These are phyloP conservation scores for Phytophthora podocarpi DNA, from an alignment of 352 stramenopile species.

Conservation along the genomic window DNA sequence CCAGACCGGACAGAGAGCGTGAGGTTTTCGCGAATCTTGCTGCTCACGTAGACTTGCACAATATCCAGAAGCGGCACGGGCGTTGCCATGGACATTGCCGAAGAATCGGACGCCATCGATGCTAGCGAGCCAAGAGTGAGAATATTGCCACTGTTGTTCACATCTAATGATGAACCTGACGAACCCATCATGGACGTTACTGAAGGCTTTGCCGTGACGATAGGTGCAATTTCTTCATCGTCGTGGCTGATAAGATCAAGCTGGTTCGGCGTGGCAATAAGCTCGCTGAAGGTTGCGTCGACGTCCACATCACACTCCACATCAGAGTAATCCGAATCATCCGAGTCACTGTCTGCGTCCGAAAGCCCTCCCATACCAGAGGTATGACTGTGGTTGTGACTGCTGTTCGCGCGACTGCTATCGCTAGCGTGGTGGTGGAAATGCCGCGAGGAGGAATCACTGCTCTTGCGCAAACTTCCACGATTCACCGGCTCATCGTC, in stretches of 20 bases:
- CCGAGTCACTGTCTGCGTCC: conserved; percentile 47
- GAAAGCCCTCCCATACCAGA: conserved; percentile 34
- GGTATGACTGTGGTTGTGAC: conserved; percentile 37
- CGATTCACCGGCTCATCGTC: conserved; percentile 55
- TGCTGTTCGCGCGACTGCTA: conserved; percentile 39
- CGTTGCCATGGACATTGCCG: conserved; percentile 23
- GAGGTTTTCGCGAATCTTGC: conserved; percentile 86
- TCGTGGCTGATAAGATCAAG: conserved; percentile 63
- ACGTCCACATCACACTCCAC: conserved; percentile 87
- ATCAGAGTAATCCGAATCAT: conserved; percentile 83
- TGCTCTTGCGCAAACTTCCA: conserved; percentile 43
- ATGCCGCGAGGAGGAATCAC: conserved; percentile 42
- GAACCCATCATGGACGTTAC: conserved; percentile 31
- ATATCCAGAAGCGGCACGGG: conserved; percentile 38
- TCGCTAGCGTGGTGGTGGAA: conserved; percentile 38
- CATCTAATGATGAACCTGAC: conserved; percentile 40
- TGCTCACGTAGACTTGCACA: conserved; percentile 89
- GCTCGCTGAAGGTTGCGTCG: conserved; percentile 85
- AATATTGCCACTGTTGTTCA: conserved; percentile 25
- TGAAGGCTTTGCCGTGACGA: conserved; percentile 27
- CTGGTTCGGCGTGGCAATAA: conserved; percentile 66
- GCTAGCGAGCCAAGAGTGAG: conserved; percentile 26
- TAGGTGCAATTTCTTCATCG: conserved; percentile 70
- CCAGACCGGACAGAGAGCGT: conserved; percentile 71
- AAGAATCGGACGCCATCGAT: conserved; percentile 32